phyloP scores from a whole-genome alignment of 2,329 filamentous ascomycete genomes.

The Rhinocladiella similis region DNA sequence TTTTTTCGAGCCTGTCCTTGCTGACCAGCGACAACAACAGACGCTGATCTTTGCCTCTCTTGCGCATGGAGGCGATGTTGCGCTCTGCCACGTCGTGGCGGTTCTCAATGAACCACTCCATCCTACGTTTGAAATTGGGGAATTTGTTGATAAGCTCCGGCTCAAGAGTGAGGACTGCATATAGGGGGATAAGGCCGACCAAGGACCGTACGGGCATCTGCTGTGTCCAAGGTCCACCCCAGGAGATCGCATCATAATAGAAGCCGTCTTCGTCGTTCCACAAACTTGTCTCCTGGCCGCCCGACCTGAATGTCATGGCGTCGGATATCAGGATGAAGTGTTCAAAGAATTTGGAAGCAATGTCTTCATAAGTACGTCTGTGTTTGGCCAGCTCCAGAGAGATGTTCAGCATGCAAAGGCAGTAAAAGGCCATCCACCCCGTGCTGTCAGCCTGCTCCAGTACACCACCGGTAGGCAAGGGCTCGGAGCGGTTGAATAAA shows the following conservation, averaged over 20 bases:
- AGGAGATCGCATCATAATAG: conserved; percentile 98
- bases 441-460: conserved; percentile 97
- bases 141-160: conserved; percentile 91
- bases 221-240: conserved; percentile 89
- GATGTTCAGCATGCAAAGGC: conserved; percentile 94
- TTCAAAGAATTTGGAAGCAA: conserved; percentile 97
- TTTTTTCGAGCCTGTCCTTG: conserved; percentile 86
- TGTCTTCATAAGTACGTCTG: conserved; percentile 90
- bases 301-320: conserved; percentile 83
- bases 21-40: conserved; percentile 87
- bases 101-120: conserved; percentile 94
- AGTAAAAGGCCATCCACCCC: conserved; percentile 99
- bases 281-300: conserved; percentile 74
- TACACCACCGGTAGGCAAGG: conserved; percentile 86
- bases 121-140: conserved; percentile 85
- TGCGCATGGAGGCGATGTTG: conserved; percentile 91
- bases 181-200: conserved; percentile 90
- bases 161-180: conserved; percentile 87
- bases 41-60: conserved; percentile 85
- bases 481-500: conserved; percentile 94
- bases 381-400: conserved; percentile 93
- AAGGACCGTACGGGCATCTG: conserved; percentile 90
- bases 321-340: conserved; percentile 98
- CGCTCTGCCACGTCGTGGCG: conserved; percentile 82
- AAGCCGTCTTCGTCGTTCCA: conserved; percentile 97